phyloP scores from a whole-genome alignment of 164 flowering plant genomes.

The Sextonia rubra region DNA sequence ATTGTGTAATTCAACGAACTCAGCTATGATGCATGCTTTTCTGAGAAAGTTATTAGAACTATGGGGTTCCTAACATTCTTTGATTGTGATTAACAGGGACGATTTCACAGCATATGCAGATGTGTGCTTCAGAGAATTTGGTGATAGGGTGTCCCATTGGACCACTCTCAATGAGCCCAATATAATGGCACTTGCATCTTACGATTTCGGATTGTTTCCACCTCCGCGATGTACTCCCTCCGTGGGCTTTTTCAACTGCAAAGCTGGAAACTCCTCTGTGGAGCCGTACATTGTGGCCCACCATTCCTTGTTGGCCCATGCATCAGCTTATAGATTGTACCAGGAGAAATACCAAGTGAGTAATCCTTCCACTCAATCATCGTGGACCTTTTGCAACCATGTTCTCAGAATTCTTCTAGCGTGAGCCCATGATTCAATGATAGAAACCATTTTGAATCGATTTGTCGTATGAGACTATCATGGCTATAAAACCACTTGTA shows the following conservation, averaged over 20 bases:
- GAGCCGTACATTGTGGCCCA: constrained; percentile 47
- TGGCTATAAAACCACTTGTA: too few species aligned
- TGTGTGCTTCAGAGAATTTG: constrained; percentile 27
- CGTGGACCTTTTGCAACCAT: too few species aligned
- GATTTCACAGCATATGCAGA: constrained; percentile 12
- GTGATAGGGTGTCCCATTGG: constrained; percentile 47
- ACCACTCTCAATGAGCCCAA: constrained; percentile 48
- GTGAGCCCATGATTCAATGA: too few species aligned
- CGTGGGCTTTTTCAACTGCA: constrained; percentile 23
- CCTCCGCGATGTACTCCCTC: constrained; percentile 41
- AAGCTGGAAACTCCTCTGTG: constrained; percentile 42
- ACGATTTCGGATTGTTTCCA: constrained; percentile 32
- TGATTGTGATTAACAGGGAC: constrained; percentile 1
- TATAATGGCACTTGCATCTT: constrained; percentile 23
- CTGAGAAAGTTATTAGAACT: background rate
- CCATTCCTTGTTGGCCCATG: constrained; percentile 43
- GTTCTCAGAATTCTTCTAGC: background rate
- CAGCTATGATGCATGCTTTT: constrained; percentile 2
- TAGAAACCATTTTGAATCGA: too few species aligned
- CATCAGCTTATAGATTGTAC: constrained; percentile 36
- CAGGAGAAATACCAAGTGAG: constrained; percentile 31
- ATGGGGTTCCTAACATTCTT: background rate
- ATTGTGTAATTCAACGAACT: constrained; percentile 1
- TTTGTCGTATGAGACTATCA: too few species aligned
- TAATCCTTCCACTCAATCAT: too few species aligned